Evolutionary conservation across 2,329 filamentous ascomycete species (phyloP), one percentile per base, ranked within the genome.

Genomic region (Rhynchosporium secalis): DNA sequence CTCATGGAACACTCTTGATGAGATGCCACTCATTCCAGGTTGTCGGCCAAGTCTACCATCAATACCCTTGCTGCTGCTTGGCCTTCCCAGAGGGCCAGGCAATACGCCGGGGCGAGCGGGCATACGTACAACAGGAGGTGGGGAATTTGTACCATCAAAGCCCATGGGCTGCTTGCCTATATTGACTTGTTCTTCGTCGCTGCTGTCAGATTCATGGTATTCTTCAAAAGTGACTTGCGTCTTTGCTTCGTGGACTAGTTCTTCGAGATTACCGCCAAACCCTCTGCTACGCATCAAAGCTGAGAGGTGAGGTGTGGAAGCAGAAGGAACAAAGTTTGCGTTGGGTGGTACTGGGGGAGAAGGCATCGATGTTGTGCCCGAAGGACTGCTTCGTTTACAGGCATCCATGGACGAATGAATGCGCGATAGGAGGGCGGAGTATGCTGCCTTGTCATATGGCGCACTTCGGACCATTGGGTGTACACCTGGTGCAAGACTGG

Each of bases 291-390:
- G 79, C 76, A 92, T 79, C 52, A 91, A 75, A 46, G 81, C 81
- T 36, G 89, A 90, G 26, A 93, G 79, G 75, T 90, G 82, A 13
- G 89, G 89, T 15, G 85, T 84, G 40, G 84, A 81, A 6, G 81
- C 74, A 10, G 86, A 84, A 56, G 80, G 80, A 60, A 81, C 76
- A 70, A 86, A 85, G 46, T 57, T 65, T 61, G 49, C 62, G 62
- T 71, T 70, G 56, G 75, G 65, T 52, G 74, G 68, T 36, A 73
- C 58, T 60, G 61, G 51, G 58, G 60, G 56, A 62, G 68, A 71
- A 51, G 82, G 80, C 61, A 82, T 81, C 51, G 76, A 74, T 36
- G 74, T 76, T 41, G 83, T 76, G 61, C 79, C 78, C 45, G 80
- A 79, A 65, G 83, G 75, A 73, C 80, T 80, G 64, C 82, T 82